Evolutionary conservation across 176 grass and related monocot species (phyloP).

Genomic region (Aegilops longissima): DNA sequence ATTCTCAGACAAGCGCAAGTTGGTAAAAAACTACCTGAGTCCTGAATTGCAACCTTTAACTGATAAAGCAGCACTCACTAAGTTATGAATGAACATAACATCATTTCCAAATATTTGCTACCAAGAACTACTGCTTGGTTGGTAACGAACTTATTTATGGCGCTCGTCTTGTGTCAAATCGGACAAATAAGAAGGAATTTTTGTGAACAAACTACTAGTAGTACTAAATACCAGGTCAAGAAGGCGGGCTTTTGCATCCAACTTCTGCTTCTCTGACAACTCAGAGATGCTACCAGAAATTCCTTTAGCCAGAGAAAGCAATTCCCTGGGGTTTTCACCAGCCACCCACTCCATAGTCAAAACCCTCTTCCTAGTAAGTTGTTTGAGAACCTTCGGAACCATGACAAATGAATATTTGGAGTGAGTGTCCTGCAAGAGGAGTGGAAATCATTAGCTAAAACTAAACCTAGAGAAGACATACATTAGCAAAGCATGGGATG

Average conservation of each 20-base stretch:
- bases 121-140: background rate
- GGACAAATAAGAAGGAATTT: background rate
- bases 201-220: background rate
- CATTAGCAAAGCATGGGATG: constrained; percentile 14
- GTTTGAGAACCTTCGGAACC: constrained; percentile 76
- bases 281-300: constrained; percentile 17
- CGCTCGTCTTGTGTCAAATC: background rate
- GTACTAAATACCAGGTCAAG: constrained; percentile 78
- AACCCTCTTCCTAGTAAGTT: constrained; percentile 82
- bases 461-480: background rate
- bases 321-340: constrained; percentile 78
- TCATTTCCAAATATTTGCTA: background rate
- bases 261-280: constrained; percentile 53
- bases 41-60: background rate
- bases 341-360: constrained; percentile 92
- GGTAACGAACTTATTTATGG: background rate
- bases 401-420: constrained; percentile 80
- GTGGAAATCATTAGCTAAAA: constrained; percentile 35
- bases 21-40: background rate
- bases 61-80: background rate
- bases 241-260: constrained; percentile 66
- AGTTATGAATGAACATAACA: background rate
- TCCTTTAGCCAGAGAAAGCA: constrained; percentile 74
- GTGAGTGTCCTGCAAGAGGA: constrained; percentile 74
- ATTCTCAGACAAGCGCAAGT: constrained; percentile 15